Evolutionary conservation across 164 flowering plant genomes (phyloP), one percentile per base, ranked within the genome.

Genomic region (Magnolia kwangsiensis): DNA sequence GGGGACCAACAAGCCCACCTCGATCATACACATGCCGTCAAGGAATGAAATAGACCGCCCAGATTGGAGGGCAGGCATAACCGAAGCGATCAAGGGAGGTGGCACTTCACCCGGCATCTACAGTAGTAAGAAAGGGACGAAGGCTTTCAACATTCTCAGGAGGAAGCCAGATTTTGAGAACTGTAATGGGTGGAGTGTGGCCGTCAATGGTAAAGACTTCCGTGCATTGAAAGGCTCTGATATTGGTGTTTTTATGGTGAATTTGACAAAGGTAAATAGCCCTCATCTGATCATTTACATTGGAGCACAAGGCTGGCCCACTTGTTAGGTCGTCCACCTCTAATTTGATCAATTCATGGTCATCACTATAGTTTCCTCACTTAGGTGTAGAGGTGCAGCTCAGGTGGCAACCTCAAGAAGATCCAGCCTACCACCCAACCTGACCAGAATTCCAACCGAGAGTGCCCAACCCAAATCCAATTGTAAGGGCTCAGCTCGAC

Each of bases 161-260:
- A 85, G 51, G 27, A 78, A 87, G 3, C 90, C 85, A 2, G 97
- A 92, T 79, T 80, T 93, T 58, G 31, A 89, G 74, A 95, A 91
- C 63, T 85, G 87, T 76, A 82, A 92, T 72, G 99, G 99, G 0
- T 87, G 97, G 96, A 93, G 92, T 83, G 20, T 79, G 24, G 81
- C 89, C 0, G 92, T 91, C 72, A 85, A 79, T 58, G 72, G 50
- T 21, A 83, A 84, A 49, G 77, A 87, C n/a, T 59, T 82, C 72
- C 61, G 73, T 0, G 80, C 82, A 19, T 69, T 93, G 29, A 83
- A 77, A 73, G 87, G 83, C 7, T 84, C 92, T 8, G 61, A 83
- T 4, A 76, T 89, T 61, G 94, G 98, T 3, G 72, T 89, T 7
- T 89, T 91, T 84, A 83, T 89, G 88, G 99, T 93, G 67, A 93